A percentile compares a stretch with the other conserved stretches of the same genome.
Conservation (phyloP, 202 grass and related monocot genomes). For the Bolboschoenoplectus hybrid region DNA sequence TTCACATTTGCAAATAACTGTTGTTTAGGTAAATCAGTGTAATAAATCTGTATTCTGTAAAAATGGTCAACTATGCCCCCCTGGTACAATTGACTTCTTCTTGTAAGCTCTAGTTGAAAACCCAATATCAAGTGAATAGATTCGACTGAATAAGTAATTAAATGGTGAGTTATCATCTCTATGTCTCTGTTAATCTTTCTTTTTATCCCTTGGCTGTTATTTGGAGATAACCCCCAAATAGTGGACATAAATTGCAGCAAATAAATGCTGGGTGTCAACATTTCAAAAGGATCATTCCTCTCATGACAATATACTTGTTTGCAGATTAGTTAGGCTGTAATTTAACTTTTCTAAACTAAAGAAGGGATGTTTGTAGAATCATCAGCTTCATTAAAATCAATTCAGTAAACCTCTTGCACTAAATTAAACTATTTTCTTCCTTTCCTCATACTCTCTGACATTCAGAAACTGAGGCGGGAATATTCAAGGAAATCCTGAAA, state of each 20-base stretch:
- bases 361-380: neutral
- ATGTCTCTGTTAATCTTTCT: neutral
- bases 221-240: neutral
- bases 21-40: neutral
- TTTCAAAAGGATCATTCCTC: neutral
- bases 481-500: conserved; percentile 93
- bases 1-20: neutral
- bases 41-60: neutral
- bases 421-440: neutral
- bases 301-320: conserved; percentile 5
- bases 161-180: neutral
- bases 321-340: neutral
- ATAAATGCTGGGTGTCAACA: neutral
- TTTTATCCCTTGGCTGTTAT: neutral
- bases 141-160: neutral
- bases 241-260: neutral
- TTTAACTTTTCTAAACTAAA: neutral
- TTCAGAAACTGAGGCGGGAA: conserved; percentile 92
- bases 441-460: conserved; percentile 35
- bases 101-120: neutral
- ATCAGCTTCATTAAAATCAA: conserved; percentile 30
- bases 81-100: neutral
- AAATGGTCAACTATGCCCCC: neutral
- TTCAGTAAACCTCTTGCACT: neutral
- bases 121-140: conserved; percentile 5